These are phyloP conservation scores for Platanus orientalis DNA, from an alignment of 164 flowering plant genomes.

Conservation along the genomic window DNA sequence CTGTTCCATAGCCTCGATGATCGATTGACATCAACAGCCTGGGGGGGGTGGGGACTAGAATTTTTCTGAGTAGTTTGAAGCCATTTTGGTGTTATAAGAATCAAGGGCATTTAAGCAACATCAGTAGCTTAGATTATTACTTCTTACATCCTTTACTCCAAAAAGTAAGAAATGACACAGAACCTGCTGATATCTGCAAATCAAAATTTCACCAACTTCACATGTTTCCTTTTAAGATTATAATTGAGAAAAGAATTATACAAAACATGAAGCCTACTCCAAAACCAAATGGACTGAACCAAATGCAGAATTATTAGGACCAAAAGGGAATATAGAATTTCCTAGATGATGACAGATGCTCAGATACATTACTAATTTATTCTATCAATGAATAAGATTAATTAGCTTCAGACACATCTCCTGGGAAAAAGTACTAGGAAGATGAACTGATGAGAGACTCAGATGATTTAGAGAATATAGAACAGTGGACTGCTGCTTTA, in stretches of 20 bases:
- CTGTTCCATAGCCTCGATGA: background rate
- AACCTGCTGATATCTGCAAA: background rate
- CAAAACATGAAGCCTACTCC: background rate
- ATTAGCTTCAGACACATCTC: background rate
- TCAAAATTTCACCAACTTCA: no score
- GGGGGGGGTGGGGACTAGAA: no score
- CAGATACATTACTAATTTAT: background rate
- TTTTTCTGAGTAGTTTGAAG: no score
- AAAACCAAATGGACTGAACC: background rate
- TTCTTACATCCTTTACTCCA: no score
- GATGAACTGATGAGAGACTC: constrained; percentile 42
- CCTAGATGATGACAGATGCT: background rate
- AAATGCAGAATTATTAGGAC: background rate
- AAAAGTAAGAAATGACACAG: background rate
- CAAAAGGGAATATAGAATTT: background rate
- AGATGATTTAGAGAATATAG: constrained; percentile 51
- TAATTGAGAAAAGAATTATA: no score
- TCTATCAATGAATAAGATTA: background rate
- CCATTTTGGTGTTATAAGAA: no score
- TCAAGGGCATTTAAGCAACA: no score
- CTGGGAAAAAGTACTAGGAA: constrained; percentile 16
- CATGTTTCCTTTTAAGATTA: no score
- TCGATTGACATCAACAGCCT: no score
- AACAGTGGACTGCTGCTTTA: constrained; percentile 36
- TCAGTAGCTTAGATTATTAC: no score